A percentile compares a stretch with the other conserved stretches of the same genome.
These are phyloP conservation scores for Podila minutissima DNA, from an alignment of 192 early-diverging fungal species.

Conservation along the genomic window DNA sequence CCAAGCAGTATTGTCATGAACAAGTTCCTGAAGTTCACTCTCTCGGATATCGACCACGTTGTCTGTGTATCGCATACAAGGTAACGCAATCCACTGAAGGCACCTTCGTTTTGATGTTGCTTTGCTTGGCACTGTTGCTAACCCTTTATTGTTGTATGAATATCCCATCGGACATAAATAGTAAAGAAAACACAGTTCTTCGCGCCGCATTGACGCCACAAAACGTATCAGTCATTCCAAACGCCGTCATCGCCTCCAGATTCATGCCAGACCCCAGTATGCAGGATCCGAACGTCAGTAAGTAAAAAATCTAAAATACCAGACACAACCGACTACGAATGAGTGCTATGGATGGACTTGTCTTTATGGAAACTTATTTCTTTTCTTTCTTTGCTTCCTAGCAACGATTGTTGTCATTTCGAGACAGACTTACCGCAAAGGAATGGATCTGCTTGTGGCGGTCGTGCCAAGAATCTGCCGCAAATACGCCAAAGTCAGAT, in stretches of 20 bases:
- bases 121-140: no score
- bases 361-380: not conserved
- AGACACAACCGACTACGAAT: not conserved
- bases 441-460: constrained; percentile 90
- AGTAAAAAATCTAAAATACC: constrained; percentile 16
- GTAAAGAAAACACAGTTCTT: constrained; percentile 99
- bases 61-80: constrained; percentile 98
- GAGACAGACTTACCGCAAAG: constrained; percentile 94
- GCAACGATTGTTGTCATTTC: constrained; percentile 95
- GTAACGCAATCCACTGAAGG: constrained; percentile 36
- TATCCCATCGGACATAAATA: constrained; percentile 31
- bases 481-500: constrained; percentile 80
- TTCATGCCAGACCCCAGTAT: constrained; percentile 85
- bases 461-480: constrained; percentile 94
- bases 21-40: constrained; percentile 96
- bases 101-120: no score
- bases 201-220: constrained; percentile 89
- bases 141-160: no score
- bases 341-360: no score
- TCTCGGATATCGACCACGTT: constrained; percentile 97
- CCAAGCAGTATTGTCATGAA: constrained; percentile 92
- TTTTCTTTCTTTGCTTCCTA: constrained; percentile 18
- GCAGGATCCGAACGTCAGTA: constrained; percentile 80
- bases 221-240: constrained; percentile 95
- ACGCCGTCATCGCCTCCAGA: constrained; percentile 94